Percentiles rank a stretch among this genome's conserved stretches.
phyloP scores from a whole-genome alignment of 768 basidiomycete species.

The Pleurotus eryngii region DNA sequence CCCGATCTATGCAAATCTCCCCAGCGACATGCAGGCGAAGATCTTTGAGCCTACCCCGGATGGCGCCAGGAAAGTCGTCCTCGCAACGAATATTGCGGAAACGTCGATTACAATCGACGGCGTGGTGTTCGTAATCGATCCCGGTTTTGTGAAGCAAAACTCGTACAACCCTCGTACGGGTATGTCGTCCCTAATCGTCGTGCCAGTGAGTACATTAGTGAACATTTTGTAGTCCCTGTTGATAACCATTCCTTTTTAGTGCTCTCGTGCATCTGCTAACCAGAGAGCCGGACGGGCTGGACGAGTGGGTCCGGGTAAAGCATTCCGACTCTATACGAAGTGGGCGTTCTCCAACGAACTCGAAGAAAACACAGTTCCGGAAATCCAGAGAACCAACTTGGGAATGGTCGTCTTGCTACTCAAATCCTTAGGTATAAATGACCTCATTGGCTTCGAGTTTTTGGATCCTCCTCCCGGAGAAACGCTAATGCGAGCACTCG shows the following conservation, averaged over 20 bases:
- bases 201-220: conserved; percentile 63
- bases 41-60: conserved; percentile 99
- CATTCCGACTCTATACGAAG: conserved; percentile 98
- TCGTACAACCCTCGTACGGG: conserved; percentile 98
- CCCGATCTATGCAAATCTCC: conserved; percentile 98
- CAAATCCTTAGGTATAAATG: conserved; percentile 97
- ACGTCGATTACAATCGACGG: conserved; percentile 99
- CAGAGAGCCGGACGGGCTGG: conserved; percentile 97
- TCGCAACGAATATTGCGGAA: conserved; percentile 99
- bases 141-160: conserved; percentile 99
- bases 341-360: conserved; percentile 97
- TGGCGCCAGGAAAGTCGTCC: conserved; percentile 93
- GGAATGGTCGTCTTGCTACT: conserved; percentile 93
- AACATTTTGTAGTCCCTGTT: neutral
- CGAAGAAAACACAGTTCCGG: conserved; percentile 95
- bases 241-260: conserved; percentile 39
- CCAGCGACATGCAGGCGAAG: conserved; percentile 98
- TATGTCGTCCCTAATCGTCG: conserved; percentile 95
- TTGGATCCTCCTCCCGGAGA: conserved; percentile 98
- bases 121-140: conserved; percentile 98
- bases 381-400: conserved; percentile 98
- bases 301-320: conserved; percentile 95
- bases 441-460: conserved; percentile 97
- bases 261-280: conserved; percentile 95
- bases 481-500: conserved; percentile 92